Conservation (phyloP, 2,329 filamentous ascomycete genomes). For the Verticillium alfalfae region DNA sequence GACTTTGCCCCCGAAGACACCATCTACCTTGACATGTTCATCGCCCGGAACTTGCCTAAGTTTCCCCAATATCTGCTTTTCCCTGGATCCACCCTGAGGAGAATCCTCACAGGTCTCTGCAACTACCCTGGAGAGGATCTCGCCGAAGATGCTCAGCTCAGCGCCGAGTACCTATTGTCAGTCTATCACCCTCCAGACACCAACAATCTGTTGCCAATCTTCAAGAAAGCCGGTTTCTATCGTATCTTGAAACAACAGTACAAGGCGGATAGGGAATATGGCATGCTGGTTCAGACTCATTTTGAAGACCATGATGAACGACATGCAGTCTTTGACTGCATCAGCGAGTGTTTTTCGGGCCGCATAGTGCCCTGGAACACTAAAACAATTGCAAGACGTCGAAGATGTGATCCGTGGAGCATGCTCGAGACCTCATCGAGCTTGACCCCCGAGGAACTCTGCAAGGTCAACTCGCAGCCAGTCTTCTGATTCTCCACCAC, state of each 20-base stretch:
- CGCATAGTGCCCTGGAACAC: constrained; percentile 55
- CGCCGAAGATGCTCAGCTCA: constrained; percentile 92
- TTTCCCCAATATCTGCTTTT: constrained; percentile 94
- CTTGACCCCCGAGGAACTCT: constrained; percentile 60
- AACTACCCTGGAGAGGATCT: constrained; percentile 75
- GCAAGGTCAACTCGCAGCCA: constrained; percentile 60
- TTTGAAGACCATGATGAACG: constrained; percentile 80
- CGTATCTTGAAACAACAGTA: constrained; percentile 89
- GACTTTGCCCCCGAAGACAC: constrained; percentile 77
- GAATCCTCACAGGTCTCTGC: constrained; percentile 77
- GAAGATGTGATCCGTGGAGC: constrained; percentile 57
- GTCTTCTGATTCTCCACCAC: constrained; percentile 59
- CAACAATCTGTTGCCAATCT: constrained; percentile 66
- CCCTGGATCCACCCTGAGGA: constrained; percentile 77
- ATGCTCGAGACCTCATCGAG: constrained; percentile 60
- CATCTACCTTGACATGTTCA: constrained; percentile 97
- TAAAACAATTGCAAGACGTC: constrained; percentile 70
- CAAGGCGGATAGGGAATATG: constrained; percentile 71
- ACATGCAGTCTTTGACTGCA: constrained; percentile 70
- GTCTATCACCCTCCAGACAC: constrained; percentile 87
- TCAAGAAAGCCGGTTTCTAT: constrained; percentile 78
- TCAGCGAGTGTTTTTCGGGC: constrained; percentile 66
- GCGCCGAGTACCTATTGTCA: constrained; percentile 89
- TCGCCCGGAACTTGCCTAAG: constrained; percentile 91
- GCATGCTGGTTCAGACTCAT: constrained; percentile 71